phyloP scores from a whole-genome alignment of 2,329 filamentous ascomycete species.

The Fusarium albidum region DNA sequence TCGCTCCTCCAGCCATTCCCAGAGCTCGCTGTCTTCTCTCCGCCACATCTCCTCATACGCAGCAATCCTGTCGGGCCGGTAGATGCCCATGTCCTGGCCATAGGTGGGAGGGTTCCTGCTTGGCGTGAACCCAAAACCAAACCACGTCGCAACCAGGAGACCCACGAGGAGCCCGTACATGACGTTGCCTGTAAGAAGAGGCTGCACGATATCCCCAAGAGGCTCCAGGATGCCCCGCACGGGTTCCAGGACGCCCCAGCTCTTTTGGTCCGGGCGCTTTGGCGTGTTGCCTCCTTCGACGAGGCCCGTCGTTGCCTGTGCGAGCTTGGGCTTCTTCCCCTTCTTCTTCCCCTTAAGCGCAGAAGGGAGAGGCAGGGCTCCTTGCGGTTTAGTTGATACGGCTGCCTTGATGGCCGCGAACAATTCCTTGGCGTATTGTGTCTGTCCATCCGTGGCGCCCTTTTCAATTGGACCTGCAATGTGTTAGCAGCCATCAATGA shows the following conservation, averaged over 20 bases:
- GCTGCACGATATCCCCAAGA: constrained; percentile 71
- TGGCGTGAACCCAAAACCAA: constrained; percentile 65
- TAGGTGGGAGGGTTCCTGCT: constrained; percentile 48
- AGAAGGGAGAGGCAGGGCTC: constrained; percentile 55
- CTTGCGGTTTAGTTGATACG: constrained; percentile 70
- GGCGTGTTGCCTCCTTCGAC: constrained; percentile 49
- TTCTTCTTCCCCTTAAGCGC: constrained; percentile 68
- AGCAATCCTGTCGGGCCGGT: constrained; percentile 71
- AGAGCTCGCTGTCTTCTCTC: constrained; percentile 85
- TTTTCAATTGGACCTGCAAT: constrained; percentile 89
- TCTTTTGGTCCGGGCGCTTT: constrained; percentile 54
- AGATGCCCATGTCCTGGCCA: constrained; percentile 43
- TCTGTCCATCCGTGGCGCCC: constrained; percentile 89
- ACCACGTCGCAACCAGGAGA: constrained; percentile 78
- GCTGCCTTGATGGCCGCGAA: constrained; percentile 77
- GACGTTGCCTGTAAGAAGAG: constrained; percentile 78
- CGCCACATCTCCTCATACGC: constrained; percentile 96
- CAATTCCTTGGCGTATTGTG: constrained; percentile 81
- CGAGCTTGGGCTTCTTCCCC: constrained; percentile 60
- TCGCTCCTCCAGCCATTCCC: constrained; percentile 92
- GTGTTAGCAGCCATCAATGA: constrained; percentile 40
- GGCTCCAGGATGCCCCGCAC: constrained; percentile 75
- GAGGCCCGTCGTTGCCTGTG: constrained; percentile 53
- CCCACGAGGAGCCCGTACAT: constrained; percentile 78
- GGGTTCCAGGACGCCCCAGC: constrained; percentile 87